Base-by-base conservation (phyloP, 257 asterid genomes). In the Gentiana dahurica region DNA sequence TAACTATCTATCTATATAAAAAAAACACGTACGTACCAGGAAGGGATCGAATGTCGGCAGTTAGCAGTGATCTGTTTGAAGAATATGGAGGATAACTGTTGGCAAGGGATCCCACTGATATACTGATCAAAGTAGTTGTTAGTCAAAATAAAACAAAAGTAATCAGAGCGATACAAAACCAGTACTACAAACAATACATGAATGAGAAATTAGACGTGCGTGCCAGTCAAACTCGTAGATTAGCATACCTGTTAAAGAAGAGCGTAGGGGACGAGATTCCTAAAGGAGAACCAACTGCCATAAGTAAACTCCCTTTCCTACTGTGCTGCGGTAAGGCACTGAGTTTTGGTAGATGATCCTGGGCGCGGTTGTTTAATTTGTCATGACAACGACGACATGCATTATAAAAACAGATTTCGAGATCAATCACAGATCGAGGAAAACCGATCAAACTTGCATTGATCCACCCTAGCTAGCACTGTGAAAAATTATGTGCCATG, bases 231-330 rank as follows among this genome's bases (percentile, higher is more conserved):
- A 33, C 35, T 24, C 24, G 59, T 47, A 54, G 35, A 54, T 52
- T 60, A 38, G 11, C 15, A 34, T 76, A 91, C 98, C 86, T 85
- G 83, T 91, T 88, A 64, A 86, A 85, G 79, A 91, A 91, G 81
- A 87, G 98, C 71, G 82, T 66, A 62, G 97, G 98, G 66, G 98
- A 91, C 73, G 88, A 71, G 71, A 85, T 81, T 81, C 98, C 98
- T 67, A 91, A 91, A 59, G 98, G 98, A 75, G 98, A 91, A 73
- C 98, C 98, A 89, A 91, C 78, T 35, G 93, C 90, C 74, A 91
- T 83, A 79, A 91, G 84, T 73, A 77, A 75, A 74, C 80, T 86
- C 51, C 95, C 97, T 66, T 86, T 83, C 75, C 75, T 77, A 65
- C 65, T 65, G 48, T 75, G 24, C 24, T 24, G 77, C 64, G 78